Base-by-base conservation (phyloP, 768 basidiomycete species). In the Lentinula sp. region DNA sequence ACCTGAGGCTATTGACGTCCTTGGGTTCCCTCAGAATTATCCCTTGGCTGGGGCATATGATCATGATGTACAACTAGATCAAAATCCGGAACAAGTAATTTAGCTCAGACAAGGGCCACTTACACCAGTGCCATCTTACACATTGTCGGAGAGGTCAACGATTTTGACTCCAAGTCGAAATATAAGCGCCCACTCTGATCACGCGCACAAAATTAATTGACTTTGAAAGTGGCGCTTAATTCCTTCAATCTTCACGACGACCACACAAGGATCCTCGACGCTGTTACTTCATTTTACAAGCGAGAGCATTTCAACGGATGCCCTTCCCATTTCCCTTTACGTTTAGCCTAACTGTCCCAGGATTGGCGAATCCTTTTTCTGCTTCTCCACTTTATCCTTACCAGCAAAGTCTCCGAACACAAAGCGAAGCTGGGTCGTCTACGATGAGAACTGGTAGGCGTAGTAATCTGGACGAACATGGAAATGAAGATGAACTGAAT, bases 321-420 rank as follows among this genome's bases (percentile, higher is more conserved):
- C 51, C 51, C 8, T 53, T 53, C 46, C 70, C 76, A 3, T 90
- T 89, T 66, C 82, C 87, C 11, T 91, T 91, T 69, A 88, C 88
- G 55, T 91, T 91, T 76, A 82, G 71, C 15, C 78, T 90, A 62
- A 70, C 78, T 39, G 82, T 88, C 11, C 86, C 88, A 4, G 88
- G 87, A 5, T 67, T 89, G 57, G 70, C 77, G 28, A 90, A 89
- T 66, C 89, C 89, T 8, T 91, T 91, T 72, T 68, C 78, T 32
- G 43, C 63, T 42, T 65, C 23, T 45, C 65, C 59, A 34, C 50
- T 45, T 52, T 64, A 59, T 67, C 64, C 52, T 61, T 65, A n/a
- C 64, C 67, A 51, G 63, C 65, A 43, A 65, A 69, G 46, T 68
- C 68, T 15, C 72, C 73, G 4, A 64, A 70, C 40, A 18, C 5